Evolutionary conservation across 2,329 filamentous ascomycete genomes (phyloP).

Genomic region (Aspergillus piperis): DNA sequence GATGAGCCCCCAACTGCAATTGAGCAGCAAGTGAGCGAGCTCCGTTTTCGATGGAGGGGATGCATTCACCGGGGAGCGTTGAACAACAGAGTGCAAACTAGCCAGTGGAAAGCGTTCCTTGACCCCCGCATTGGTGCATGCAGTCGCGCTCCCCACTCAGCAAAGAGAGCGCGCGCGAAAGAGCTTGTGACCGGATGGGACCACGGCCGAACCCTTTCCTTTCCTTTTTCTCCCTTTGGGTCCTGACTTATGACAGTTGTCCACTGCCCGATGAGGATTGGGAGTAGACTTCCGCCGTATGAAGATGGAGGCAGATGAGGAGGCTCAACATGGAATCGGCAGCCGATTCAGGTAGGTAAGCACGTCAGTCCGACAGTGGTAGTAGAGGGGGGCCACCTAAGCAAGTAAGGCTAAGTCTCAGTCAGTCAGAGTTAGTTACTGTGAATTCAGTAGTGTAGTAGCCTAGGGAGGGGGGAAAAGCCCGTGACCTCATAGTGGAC

Average conservation of each 20-base stretch:
- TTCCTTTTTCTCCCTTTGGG: neutral
- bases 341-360: neutral
- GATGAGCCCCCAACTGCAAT: neutral
- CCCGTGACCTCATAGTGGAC: constrained; percentile 1
- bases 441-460: too few species aligned
- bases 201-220: constrained; percentile 6
- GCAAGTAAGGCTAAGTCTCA: neutral
- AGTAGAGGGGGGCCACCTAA: too few species aligned
- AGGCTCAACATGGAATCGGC: neutral
- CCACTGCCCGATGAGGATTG: constrained; percentile 2
- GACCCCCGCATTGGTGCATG: constrained; percentile 24
- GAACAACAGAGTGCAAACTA: constrained; percentile 13
- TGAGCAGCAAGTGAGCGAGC: constrained; percentile 2
- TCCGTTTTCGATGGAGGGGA: constrained; percentile 1
- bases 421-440: neutral
- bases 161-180: constrained; percentile 3
- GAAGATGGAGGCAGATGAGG: neutral
- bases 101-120: constrained; percentile 33
- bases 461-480: neutral
- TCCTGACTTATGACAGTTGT: constrained; percentile 11
- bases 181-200: constrained; percentile 18
- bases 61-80: constrained; percentile 9
- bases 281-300: neutral
- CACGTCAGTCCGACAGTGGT: neutral
- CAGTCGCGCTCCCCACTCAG: constrained; percentile 19